Base-by-base conservation (phyloP, 176 grass and related monocot species). In the Oryza rufipogon region DNA sequence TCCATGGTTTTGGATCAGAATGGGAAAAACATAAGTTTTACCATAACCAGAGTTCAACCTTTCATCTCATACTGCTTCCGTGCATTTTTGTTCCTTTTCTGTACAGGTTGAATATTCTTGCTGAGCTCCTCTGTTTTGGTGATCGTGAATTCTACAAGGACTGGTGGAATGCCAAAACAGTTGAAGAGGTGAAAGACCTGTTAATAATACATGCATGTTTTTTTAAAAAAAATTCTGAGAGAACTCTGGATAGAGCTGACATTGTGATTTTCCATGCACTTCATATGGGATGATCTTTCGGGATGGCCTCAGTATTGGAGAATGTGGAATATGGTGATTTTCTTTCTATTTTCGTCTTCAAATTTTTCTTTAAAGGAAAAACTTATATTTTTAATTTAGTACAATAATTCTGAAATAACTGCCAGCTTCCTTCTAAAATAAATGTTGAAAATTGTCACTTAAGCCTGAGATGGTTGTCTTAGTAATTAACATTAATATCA, bases 111-210 rank as follows among this genome's bases (percentile, higher is more conserved):
- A 99, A 99, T 42, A 96, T 99, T 94, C 79, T 99, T 75, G 93
- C 93, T 1, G 96, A 99, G 83, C 84, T 99, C 46, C 91, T 98
- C 13, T 0, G 70, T 61, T 99, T 99, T 87, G 96, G 96, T 85
- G 96, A 99, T 85, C 93, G 96, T 76, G 96, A 96, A 86, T 99
- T 99, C 83, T 99, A 99, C 69, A 96, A 99, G 84, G 96, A 99
- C 86, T 96, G 96, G 96, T 99, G 96, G 96, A 99, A 99, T 84
- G 96, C 96, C 42, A 99, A 92, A 90, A 94, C 93, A 72, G 78
- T 96, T 86, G 96, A 99, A 94, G 96, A 99, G 96, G 96, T 99
- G 76, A 79, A 17, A 77, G 65, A 30, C 36, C 7, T 85, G n/a
- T 34, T 75, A 65, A 76, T 77, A 86, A 20, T 64, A 11, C 11